phyloP scores from a whole-genome alignment of 306 rosid genomes.

The Quercus alba region DNA sequence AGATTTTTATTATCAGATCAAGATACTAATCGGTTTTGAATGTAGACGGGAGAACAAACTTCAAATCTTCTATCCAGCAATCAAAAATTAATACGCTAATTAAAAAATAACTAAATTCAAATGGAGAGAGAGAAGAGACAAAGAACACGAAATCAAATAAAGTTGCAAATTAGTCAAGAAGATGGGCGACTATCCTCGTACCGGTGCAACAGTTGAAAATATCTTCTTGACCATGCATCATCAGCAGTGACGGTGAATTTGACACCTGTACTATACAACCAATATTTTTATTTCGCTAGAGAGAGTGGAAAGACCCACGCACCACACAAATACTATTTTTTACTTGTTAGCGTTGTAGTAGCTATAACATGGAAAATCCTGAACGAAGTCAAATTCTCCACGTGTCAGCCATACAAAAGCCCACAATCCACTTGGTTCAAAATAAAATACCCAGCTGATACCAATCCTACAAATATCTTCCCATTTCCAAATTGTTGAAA shows the following conservation, averaged over 20 bases:
- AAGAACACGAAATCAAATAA: too few species aligned
- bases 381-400: neutral
- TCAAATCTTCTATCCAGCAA: fast-evolving
- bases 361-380: neutral
- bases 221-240: too few species aligned
- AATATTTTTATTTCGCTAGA: too few species aligned
- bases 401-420: neutral
- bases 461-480: neutral
- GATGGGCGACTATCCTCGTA: too few species aligned
- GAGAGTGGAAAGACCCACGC: too few species aligned
- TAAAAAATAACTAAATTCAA: too few species aligned
- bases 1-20: fast-evolving
- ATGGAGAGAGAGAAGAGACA: too few species aligned
- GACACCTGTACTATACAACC: neutral
- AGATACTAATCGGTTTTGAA: fast-evolving
- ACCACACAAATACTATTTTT: too few species aligned
- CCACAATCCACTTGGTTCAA: neutral
- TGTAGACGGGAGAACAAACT: fast-evolving
- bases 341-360: too few species aligned
- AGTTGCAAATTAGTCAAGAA: too few species aligned
- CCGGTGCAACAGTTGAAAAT: too few species aligned
- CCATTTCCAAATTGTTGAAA: slow-evolving; percentile 5
- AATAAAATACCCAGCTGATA: slow-evolving; percentile 1
- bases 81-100: too few species aligned
- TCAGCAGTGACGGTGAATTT: neutral